Evolutionary conservation across 1,139 yeast genomes (phyloP).

Genomic region (Saccharomyces uvarum): DNA sequence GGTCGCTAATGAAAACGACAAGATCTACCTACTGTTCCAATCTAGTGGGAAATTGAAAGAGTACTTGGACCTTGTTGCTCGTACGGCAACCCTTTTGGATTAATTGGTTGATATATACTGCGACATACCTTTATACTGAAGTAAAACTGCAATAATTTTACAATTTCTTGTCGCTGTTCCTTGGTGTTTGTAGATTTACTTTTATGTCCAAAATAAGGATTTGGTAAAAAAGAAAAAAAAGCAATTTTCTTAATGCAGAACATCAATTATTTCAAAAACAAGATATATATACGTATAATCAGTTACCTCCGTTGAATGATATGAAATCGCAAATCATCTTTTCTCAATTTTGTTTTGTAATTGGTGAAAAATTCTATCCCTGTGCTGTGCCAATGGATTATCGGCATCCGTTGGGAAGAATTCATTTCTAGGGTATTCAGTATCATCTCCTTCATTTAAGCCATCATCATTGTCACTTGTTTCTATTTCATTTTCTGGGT

Average conservation of each 20-base stretch:
- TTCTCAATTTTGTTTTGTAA: conserved; percentile 43
- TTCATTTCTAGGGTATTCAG: conserved; percentile 36
- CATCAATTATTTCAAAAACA: too few species aligned
- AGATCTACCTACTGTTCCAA: conserved; percentile 48
- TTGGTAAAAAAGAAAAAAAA: not conserved
- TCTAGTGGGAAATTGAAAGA: conserved; percentile 55
- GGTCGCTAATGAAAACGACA: conserved; percentile 44
- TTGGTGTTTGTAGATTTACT: not conserved
- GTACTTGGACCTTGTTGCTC: conserved; percentile 54
- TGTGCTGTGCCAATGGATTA: conserved; percentile 53
- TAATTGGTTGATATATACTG: conserved; percentile 3
- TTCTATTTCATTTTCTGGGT: conserved; percentile 11
- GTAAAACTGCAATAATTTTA: not conserved
- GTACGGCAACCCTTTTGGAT: conserved; percentile 45
- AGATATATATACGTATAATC: not conserved
- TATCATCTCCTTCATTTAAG: conserved; percentile 31
- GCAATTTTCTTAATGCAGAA: not conserved
- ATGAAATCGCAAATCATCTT: conserved; percentile 31
- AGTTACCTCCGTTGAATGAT: not conserved
- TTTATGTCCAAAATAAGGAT: not conserved
- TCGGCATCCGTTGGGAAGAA: conserved; percentile 50
- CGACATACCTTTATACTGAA: not conserved
- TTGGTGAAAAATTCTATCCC: conserved; percentile 54
- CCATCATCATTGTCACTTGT: conserved; percentile 29
- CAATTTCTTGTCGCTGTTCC: not conserved